Base-by-base conservation (phyloP, 139 green algal species). In the Edaphochlamys debaryana region DNA sequence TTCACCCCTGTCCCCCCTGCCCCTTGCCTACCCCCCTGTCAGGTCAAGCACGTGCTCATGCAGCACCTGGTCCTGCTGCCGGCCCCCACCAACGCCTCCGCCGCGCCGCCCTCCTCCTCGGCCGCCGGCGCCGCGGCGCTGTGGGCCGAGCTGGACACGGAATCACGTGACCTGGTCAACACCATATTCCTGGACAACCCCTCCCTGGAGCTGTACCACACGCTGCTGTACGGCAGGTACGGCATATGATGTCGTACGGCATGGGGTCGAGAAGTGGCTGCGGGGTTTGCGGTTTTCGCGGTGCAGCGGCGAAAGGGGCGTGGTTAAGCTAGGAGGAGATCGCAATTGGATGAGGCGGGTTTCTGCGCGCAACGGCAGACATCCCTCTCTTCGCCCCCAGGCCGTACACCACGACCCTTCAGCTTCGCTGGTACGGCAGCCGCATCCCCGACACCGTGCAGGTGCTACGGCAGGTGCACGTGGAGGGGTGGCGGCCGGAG, bases 141-240 rank as follows among this genome's bases (percentile, higher is more conserved):
- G 66, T 77, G 69, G 80, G 69, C 52, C 30, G 40, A 86, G 69
- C 75, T 63, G 64, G 77, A 83, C 62, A 11, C 62, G 7, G 63
- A 41, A 9, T 45, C 62, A 4, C 36, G 60, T 25, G 69, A 78
- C 32, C 63, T 79, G 20, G 91, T 97, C 22, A 93, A 98, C 89
- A n/a, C n/a, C n/a, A n/a, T 97, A 13, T 97, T 96, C 82, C 85
- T 98, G 48, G 95, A 98, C 92, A 98, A 96, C 87, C 89, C 76
- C 36, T 90, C 69, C 37, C 85, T 98, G 66, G 94, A 98, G 89
- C 89, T 98, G 60, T 99, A 99, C 89, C 94, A 98, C 79, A 92
- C 88, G 32, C 91, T 96, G 41, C 89, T 99, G 72, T 95, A 97
- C 85, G 94, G 97, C 85, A 37, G 73, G 86, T 88, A 88, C 32